Percentiles rank a stretch among this genome's conserved stretches.
phyloP scores from a whole-genome alignment of 805 yeast species.

The Kuraishia floccosa region DNA sequence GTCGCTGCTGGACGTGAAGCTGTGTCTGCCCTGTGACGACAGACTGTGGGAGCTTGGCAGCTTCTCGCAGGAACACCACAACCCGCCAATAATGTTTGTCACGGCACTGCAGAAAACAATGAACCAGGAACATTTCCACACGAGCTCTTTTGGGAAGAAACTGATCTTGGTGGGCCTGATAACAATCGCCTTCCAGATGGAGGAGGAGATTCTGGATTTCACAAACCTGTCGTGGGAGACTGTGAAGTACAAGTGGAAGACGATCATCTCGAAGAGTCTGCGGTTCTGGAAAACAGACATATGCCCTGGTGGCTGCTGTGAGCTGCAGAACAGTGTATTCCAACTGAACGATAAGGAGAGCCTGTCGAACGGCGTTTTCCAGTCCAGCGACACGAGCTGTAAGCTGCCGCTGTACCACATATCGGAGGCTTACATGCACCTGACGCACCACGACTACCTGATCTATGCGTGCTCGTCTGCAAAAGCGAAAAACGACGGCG shows the following conservation, averaged over 20 bases:
- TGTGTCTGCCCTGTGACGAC: conserved; percentile 15
- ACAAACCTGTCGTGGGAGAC: conserved; percentile 24
- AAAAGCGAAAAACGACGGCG: conserved; percentile 41
- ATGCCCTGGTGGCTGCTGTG: conserved; percentile 11
- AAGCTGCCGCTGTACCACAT: conserved; percentile 56
- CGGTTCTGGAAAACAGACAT: conserved; percentile 46
- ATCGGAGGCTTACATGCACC: conserved; percentile 50
- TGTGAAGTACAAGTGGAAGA: conserved; percentile 42
- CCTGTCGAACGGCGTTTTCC: neutral
- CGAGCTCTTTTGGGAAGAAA: conserved; percentile 47
- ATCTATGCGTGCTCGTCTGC: conserved; percentile 69
- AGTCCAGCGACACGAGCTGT: conserved; percentile 26
- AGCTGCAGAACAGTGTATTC: neutral
- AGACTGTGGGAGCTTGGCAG: conserved; percentile 1
- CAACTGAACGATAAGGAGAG: neutral
- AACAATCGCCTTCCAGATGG: conserved; percentile 48
- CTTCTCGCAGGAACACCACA: conserved; percentile 1
- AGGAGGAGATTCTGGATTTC: conserved; percentile 44
- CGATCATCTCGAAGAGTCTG: conserved; percentile 46
- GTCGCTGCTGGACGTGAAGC: conserved; percentile 38
- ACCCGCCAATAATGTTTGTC: conserved; percentile 11
- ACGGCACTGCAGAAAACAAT: conserved; percentile 23
- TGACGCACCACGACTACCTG: conserved; percentile 64
- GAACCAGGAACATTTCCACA: conserved; percentile 27
- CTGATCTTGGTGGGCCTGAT: conserved; percentile 52